Conservation (phyloP, 306 rosid genomes). For the Phaseolus lunatus region DNA sequence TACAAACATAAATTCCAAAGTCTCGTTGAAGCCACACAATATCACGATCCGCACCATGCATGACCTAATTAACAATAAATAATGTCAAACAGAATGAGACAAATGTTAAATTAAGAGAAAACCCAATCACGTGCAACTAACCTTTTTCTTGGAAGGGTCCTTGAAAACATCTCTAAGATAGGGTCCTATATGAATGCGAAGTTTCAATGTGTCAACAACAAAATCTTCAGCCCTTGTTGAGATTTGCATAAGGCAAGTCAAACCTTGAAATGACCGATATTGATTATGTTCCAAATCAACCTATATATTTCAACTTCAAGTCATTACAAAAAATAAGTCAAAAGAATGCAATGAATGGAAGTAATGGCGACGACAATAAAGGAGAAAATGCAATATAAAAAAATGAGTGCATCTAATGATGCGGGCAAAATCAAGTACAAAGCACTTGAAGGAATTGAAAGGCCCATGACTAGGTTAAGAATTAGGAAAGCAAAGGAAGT, state of each 20-base stretch:
- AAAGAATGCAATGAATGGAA: constrained; percentile 27
- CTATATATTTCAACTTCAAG: constrained; percentile 49
- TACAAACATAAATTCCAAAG: constrained; percentile 93
- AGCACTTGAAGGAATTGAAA: no score
- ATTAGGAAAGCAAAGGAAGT: no score
- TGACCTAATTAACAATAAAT: constrained; percentile 67
- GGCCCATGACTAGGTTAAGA: no score
- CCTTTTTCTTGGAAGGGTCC: constrained; percentile 94
- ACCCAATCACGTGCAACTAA: constrained; percentile 37
- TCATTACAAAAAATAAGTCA: constrained; percentile 28
- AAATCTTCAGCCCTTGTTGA: constrained; percentile 95
- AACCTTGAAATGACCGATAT: constrained; percentile 94
- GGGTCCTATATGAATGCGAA: constrained; percentile 87
- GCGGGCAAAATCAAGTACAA: no score
- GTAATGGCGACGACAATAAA: background rate
- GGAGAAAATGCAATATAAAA: background rate
- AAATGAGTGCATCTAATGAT: constrained; percentile 3
- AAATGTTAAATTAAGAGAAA: constrained; percentile 1
- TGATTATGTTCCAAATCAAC: constrained; percentile 98
- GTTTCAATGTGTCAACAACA: constrained; percentile 88
- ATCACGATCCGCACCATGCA: constrained; percentile 99
- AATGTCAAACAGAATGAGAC: constrained; percentile 32
- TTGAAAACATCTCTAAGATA: constrained; percentile 88
- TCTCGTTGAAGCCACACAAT: constrained; percentile 94
- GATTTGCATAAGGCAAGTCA: constrained; percentile 97